Base-by-base conservation (phyloP, 495 filamentous ascomycete genomes). In the Neurospora cerealis region DNA sequence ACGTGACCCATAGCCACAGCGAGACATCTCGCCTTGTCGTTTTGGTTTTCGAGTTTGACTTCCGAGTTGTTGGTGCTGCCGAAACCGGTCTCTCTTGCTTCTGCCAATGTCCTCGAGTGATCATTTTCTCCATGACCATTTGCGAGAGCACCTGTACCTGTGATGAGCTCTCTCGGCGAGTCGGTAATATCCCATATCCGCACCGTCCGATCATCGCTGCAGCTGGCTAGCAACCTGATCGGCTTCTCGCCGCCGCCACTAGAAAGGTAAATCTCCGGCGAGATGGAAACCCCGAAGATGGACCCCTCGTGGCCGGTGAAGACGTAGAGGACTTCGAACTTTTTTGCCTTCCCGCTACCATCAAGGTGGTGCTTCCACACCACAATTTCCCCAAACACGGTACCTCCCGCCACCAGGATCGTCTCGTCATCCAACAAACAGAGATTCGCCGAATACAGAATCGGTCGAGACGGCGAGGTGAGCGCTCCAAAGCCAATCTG, bases 251-350 rank as follows among this genome's bases (percentile, higher is more conserved):
- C 82, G 5, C 77, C 79, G 5, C 77, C 79, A 6, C 5, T n/a
- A 11, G 82, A 72, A 13, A 78, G 75, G 11, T 77, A 72, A 5
- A 95, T 83, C 42, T 84, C 79, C 0, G 87, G 85, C 0, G 93
- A 97, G 34, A 98, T 91, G 10, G 87, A 85, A 13, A 98, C 91
- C 8, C 92, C 94, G 76, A 97, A 98, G 7, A 98, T 90, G 0
- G 96, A 98, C 0, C 96, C 96, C 74, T 98, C 94, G 76, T 99
- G 96, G 0, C 94, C 96, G 6, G 89, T 89, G 75, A 98, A 93
- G 36, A 91, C 89, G 72, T 88, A 88, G 60, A 96, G 89, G 21
- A 93, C 85, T 6, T 85, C 79, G 19, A 77, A 79, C 37, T 72
- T 73, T 21, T 74, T 75, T n/a, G 48, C 37, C 13, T 74, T 70